Base-by-base conservation (phyloP, 257 asterid species). In the Rhazya stricta region DNA sequence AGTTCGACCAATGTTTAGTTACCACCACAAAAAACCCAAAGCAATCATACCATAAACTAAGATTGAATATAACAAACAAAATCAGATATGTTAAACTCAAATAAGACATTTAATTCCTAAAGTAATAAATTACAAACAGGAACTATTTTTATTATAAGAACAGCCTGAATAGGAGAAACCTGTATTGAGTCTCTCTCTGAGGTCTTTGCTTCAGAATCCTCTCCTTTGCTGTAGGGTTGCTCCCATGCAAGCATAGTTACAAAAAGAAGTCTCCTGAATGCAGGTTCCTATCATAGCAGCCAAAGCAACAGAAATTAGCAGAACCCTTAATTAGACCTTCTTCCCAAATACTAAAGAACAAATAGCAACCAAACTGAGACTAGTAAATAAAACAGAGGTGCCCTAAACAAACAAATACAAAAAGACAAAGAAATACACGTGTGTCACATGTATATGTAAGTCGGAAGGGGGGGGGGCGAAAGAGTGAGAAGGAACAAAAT, bases 221-320 rank as follows among this genome's bases (percentile, higher is more conserved):
- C 78, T 72, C 82, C 81, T 50, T 78, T 82, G 73, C 88, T 78
- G 79, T 81, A 86, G 76, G 99, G 99, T 62, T 78, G 84, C 87
- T 95, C 97, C 99, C 99, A 95, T 21, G 99, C 98, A 74, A 95
- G 86, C 99, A 95, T 92, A 29, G 99, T 91, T 75, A 91, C 73
- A 79, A 87, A 95, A 78, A 92, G 69, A 67, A 95, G 86, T 77
- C 89, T 89, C 85, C 77, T 97, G 80, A 95, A 92, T 80, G 98
- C 92, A 77, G 94, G 89, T 83, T 95, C 98, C 99, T 95, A 85
- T 53, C 54, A 84, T 70, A 58, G 75, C 67, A 83, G 69, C 73
- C 76, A 53, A 76, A 75, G 67, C 41, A 72, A 79, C 51, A 79
- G 67, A 58, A 71, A 62, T 74, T 68, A 58, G 61, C 69, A 61